These are phyloP conservation scores for Podosphaera fusca DNA, from an alignment of 2,329 filamentous ascomycete species.

Conservation along the genomic window DNA sequence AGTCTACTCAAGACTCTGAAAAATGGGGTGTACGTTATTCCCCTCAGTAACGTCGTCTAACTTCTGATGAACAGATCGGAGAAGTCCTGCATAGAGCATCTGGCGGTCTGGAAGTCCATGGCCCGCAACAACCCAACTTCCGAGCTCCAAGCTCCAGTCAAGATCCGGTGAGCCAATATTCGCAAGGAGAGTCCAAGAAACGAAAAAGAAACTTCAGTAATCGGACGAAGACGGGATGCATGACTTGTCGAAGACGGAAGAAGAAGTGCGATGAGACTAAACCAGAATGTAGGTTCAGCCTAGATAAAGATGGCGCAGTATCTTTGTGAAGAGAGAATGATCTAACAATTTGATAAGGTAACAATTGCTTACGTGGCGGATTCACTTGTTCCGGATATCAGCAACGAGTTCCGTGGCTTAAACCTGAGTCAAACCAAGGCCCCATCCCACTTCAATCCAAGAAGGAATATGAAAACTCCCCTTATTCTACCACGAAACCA, in stretches of 20 bases:
- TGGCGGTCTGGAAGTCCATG: conserved; percentile 17
- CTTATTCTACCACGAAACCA: conserved; percentile 35
- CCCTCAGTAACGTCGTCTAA: conserved; percentile 22
- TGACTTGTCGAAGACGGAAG: conserved; percentile 78
- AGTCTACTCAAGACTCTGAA: conserved; percentile 6
- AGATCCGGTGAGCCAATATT: conserved; percentile 15
- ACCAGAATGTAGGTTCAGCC: conserved; percentile 52
- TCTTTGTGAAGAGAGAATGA: background rate
- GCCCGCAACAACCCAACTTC: conserved; percentile 17
- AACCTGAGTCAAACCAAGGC: conserved; percentile 44
- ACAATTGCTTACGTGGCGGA: conserved; percentile 73
- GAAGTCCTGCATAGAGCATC: conserved; percentile 28
- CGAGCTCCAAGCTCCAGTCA: conserved; percentile 17
- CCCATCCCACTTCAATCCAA: conserved; percentile 67
- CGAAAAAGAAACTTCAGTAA: conserved; percentile 74
- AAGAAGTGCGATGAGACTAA: conserved; percentile 96
- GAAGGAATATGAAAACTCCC: conserved; percentile 29
- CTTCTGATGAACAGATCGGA: conserved; percentile 26
- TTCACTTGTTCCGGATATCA: conserved; percentile 86
- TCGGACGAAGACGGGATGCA: conserved; percentile 82
- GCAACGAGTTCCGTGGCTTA: conserved; percentile 54
- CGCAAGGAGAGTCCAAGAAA: conserved; percentile 42
- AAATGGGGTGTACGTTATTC: conserved; percentile 12
- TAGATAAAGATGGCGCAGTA: background rate
- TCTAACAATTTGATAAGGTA: conserved; percentile 27